These are phyloP conservation scores for Chaetomium cochliodes DNA, from an alignment of 495 filamentous ascomycete genomes.

Conservation along the genomic window DNA sequence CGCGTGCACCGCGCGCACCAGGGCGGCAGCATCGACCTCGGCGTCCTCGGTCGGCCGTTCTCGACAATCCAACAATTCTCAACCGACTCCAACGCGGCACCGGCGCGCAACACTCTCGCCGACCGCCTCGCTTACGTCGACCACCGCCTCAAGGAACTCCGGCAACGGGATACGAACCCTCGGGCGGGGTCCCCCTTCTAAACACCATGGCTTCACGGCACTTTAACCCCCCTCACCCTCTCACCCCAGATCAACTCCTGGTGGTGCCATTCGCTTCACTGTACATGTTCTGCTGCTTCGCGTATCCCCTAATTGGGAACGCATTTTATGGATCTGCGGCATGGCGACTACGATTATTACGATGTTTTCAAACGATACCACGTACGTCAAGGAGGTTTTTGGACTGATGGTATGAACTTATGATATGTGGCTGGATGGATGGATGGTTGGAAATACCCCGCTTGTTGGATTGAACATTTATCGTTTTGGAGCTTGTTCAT, in stretches of 20 bases:
- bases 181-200: constrained; percentile 46
- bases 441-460: constrained; percentile 22
- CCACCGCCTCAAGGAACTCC: constrained; percentile 52
- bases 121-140: constrained; percentile 53
- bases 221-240: neutral
- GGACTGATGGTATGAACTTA: constrained; percentile 3
- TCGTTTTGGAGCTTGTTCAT: constrained; percentile 24
- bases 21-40: constrained; percentile 42
- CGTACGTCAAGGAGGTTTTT: constrained; percentile 1
- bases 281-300: constrained; percentile 13
- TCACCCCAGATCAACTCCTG: neutral
- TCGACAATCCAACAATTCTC: constrained; percentile 43
- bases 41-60: constrained; percentile 47
- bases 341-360: constrained; percentile 6
- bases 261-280: constrained; percentile 10
- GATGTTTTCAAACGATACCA: constrained; percentile 1
- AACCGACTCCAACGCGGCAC: constrained; percentile 29
- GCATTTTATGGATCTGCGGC: neutral
- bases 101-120: constrained; percentile 41
- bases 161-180: constrained; percentile 37
- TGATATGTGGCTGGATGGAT: constrained; percentile 15
- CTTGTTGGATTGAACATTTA: constrained; percentile 28
- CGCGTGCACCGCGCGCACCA: constrained; percentile 40
- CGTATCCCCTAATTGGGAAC: too few species aligned
- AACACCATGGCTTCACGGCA: constrained; percentile 18